Conservation (phyloP, 306 rosid species). For the Cicer cuneatum region DNA sequence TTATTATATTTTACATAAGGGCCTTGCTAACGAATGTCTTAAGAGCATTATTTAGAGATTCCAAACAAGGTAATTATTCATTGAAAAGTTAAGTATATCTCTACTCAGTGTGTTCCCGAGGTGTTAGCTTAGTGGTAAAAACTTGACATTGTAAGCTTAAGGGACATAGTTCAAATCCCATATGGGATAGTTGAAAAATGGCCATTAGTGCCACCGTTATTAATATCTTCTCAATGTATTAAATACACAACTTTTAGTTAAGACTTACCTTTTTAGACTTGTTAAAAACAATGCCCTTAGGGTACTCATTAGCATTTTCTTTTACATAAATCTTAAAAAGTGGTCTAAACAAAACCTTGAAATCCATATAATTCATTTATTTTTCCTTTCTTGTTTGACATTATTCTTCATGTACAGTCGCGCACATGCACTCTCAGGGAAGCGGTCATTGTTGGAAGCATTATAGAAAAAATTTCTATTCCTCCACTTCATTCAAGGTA, state of each 20-base stretch:
- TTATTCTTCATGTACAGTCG: conserved; percentile 62
- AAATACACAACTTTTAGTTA: too few species aligned
- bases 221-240: too few species aligned
- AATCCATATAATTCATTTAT: background rate
- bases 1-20: background rate
- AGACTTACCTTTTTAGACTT: too few species aligned
- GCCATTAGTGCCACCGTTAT: too few species aligned
- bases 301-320: background rate
- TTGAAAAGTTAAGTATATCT: background rate
- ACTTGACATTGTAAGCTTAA: too few species aligned
- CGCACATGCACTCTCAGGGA: conserved; percentile 85
- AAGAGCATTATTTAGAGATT: background rate
- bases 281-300: too few species aligned
- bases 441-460: conserved; percentile 93
- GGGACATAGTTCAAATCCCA: too few species aligned
- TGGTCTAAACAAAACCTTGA: background rate
- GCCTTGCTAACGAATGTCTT: background rate
- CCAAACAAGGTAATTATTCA: background rate
- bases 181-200: too few species aligned
- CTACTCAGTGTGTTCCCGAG: background rate
- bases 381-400: conserved; percentile 30
- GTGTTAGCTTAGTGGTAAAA: too few species aligned
- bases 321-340: background rate
- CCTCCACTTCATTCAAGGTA: conserved; percentile 97
- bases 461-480: conserved; percentile 80